These are phyloP conservation scores for Trichosporon ovoides DNA, from an alignment of 1,284 basidiomycete species.

Conservation along the genomic window DNA sequence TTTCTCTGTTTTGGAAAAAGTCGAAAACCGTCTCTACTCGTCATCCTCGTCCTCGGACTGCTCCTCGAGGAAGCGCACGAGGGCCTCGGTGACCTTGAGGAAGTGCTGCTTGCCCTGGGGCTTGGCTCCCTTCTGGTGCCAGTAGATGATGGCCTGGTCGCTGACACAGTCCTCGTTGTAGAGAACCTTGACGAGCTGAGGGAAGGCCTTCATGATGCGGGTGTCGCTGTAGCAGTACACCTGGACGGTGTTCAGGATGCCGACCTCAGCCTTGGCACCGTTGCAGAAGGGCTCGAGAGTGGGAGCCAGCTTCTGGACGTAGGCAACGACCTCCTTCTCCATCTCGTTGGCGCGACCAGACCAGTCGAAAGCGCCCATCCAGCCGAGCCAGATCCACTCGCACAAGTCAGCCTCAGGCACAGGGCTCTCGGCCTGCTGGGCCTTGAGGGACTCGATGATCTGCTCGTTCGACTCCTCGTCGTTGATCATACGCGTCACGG, in stretches of 20 bases:
- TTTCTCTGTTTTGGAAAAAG: background rate
- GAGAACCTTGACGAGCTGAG: conserved; percentile 87
- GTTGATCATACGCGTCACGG: conserved; percentile 58
- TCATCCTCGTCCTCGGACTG: conserved; percentile 44
- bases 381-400: conserved; percentile 82
- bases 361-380: conserved; percentile 82
- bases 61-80: conserved; percentile 64
- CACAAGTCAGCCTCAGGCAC: conserved; percentile 79
- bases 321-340: conserved; percentile 73
- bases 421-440: conserved; percentile 52
- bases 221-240: conserved; percentile 92
- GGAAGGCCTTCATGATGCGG: conserved; percentile 86
- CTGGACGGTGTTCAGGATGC: conserved; percentile 87
- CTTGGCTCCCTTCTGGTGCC: conserved; percentile 94
- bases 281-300: conserved; percentile 83
- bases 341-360: conserved; percentile 81
- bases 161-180: conserved; percentile 93
- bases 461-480: conserved; percentile 52
- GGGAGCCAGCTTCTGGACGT: conserved; percentile 72
- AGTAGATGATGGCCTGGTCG: conserved; percentile 94
- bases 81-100: conserved; percentile 75
- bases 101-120: conserved; percentile 91
- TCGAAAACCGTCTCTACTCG: conserved; percentile 10
- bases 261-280: conserved; percentile 80
- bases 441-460: conserved; percentile 70